Evolutionary conservation across 306 rosid species (phyloP).

Genomic region (Cucurbita moschata): DNA sequence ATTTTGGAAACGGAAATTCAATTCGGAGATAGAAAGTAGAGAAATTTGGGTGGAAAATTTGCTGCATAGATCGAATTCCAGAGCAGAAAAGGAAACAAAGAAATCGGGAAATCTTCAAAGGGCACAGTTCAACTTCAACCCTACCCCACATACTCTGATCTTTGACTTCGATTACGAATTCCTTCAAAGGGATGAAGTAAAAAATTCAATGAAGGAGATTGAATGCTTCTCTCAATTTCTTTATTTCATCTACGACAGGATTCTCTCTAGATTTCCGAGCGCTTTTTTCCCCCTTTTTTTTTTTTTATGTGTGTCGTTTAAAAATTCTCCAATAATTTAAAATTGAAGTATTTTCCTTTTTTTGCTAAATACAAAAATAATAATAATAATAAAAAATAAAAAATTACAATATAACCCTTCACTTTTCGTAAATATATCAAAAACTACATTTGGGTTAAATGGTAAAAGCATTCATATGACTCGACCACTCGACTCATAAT

Average conservation of each 20-base stretch:
- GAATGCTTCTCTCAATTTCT: background rate
- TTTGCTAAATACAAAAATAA: too few species aligned
- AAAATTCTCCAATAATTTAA: too few species aligned
- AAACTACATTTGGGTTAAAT: too few species aligned
- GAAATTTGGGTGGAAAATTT: background rate
- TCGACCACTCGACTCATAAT: too few species aligned
- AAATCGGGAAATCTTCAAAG: background rate
- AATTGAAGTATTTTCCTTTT: too few species aligned
- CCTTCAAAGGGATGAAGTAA: background rate
- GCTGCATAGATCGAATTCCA: background rate
- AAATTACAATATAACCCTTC: too few species aligned
- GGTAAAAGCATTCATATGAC: too few species aligned
- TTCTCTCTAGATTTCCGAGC: background rate
- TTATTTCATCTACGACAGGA: background rate
- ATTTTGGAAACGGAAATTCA: background rate
- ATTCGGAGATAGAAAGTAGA: background rate
- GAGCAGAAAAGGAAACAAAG: background rate
- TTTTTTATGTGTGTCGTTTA: too few species aligned
- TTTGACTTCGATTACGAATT: background rate
- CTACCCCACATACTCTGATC: constrained; percentile 5
- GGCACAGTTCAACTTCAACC: background rate
- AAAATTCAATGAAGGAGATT: background rate
- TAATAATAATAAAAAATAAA: too few species aligned
- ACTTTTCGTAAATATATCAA: too few species aligned
- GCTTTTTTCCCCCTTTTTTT: background rate